phyloP scores from a whole-genome alignment of 176 grass and related monocot genomes.

The maize (Zea mays) region Zm-B73-REFERENCE-NAM-5.0 NC_050100.1:154596501-154597000 shows the following conservation, averaged over 20 bases:
- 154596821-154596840: conserved; percentile 95
- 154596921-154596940: conserved; percentile 73
- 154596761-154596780: conserved; percentile 14
- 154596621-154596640: conserved; percentile 60
- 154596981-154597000: conserved; percentile 94
- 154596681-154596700: conserved; percentile 81
- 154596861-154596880: conserved; percentile 88
- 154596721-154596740: background rate
- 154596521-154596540: conserved; percentile 89
- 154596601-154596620: conserved; percentile 74
- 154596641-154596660: conserved; percentile 64
- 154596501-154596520: conserved; percentile 80
- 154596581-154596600: conserved; percentile 85
- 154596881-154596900: conserved; percentile 83
- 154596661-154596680: conserved; percentile 68
- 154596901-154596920: conserved; percentile 90
- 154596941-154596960: conserved; percentile 85
- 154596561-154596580: conserved; percentile 88
- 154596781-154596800: conserved; percentile 7
- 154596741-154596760: background rate
- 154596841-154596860: conserved; percentile 90
- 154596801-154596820: conserved; percentile 72
- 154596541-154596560: conserved; percentile 87
- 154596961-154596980: conserved; percentile 94
- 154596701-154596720: conserved; percentile 75